Base-by-base conservation (phyloP, 2,329 filamentous ascomycete species). In the Xylariaceae sp. region DNA sequence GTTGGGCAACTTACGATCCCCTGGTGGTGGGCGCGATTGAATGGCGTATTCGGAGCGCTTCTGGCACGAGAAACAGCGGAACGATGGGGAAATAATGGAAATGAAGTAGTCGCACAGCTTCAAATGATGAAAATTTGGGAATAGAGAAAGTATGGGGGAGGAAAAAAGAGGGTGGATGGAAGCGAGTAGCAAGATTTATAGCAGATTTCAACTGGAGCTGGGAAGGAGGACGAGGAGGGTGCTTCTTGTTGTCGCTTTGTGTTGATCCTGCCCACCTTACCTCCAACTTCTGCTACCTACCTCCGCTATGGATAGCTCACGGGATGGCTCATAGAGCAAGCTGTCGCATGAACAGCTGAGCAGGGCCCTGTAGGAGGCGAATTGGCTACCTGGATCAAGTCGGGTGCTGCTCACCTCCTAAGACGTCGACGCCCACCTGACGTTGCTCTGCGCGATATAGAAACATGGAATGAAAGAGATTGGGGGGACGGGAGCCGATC, bases 151-250 rank as follows among this genome's bases (percentile, higher is more conserved):
- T 34, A 41, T 36, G 46, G 44, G 43, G 43, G 39, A 47, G 43
- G 47, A 35, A 29, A 41, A 46, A 22, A 34, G 42, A 51, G 34
- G 41, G 49, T 51, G 47, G 47, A 50, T 37, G 49, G 38, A 32
- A 33, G 33, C 36, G 36, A 43, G 28, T 43, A 38, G 38, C 44
- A 19, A 28, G 43, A 38, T 50, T 36, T 47, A 44, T 44, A 44
- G 45, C 47, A 48, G 44, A 43, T 26, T 6, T 26, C 11, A 26
- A n/a, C n/a, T n/a, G 43, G 30, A 43, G 41, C 12, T 8, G 17
- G 12, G 19, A 34, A 22, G 22, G 48, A 42, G 47, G 38, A 40
- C 41, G 35, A 19, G 35, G n/a, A 19, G 37, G 26, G 36, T 43
- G 36, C 35, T 17, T 39, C 28, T 37, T 32, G 45, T 42, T 34